Evolutionary conservation across 2,329 filamentous ascomycete species (phyloP).

Genomic region (Fusarium vanettenii): DNA sequence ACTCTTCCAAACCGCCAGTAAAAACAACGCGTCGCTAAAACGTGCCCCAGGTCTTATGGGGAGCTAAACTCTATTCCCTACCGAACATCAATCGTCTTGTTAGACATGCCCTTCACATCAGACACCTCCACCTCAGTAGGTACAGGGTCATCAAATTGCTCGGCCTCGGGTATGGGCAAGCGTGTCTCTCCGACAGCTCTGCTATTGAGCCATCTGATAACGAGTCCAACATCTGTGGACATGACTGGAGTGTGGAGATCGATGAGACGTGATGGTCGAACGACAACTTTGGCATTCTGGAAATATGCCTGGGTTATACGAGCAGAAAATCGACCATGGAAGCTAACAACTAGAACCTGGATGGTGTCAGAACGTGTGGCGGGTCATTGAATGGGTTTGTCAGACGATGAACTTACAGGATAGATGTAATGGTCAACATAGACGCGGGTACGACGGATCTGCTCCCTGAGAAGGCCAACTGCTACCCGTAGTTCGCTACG

Average conservation of each 20-base stretch:
- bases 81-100: neutral
- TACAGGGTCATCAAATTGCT: conserved; percentile 24
- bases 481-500: neutral
- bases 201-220: conserved; percentile 20
- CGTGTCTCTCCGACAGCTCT: conserved; percentile 24
- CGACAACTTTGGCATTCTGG: conserved; percentile 2
- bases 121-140: neutral
- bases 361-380: neutral
- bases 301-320: conserved; percentile 21
- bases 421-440: neutral
- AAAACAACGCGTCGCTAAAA: no score
- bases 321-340: conserved; percentile 19
- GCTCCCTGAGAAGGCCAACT: neutral
- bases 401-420: neutral
- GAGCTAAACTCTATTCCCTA: no score
- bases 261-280: conserved; percentile 22
- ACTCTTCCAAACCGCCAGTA: no score
- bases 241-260: conserved; percentile 3
- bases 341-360: conserved; percentile 21
- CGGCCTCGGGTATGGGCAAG: neutral
- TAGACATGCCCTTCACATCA: neutral
- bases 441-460: neutral
- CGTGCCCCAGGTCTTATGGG: no score
- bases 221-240: conserved; percentile 2
- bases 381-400: neutral